These are phyloP conservation scores for Penicillium sp. DNA, from an alignment of 2,329 filamentous ascomycete species.

Conservation along the genomic window DNA sequence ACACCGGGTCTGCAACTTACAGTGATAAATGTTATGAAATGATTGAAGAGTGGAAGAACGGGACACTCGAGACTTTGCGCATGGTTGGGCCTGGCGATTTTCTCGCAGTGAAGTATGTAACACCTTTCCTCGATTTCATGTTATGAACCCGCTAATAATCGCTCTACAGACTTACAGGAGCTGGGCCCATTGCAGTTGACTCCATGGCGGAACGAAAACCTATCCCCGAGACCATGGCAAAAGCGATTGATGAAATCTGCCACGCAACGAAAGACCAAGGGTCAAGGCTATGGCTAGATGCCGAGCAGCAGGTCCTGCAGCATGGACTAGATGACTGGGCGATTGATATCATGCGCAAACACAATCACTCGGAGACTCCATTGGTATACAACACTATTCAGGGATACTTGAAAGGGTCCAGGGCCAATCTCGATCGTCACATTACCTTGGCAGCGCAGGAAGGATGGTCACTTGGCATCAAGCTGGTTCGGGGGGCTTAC, in stretches of 20 bases:
- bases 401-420: slow-evolving; percentile 48
- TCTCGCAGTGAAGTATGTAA: slow-evolving; percentile 24
- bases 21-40: slow-evolving; percentile 21
- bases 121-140: too few species aligned
- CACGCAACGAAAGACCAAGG: slow-evolving; percentile 34
- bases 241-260: slow-evolving; percentile 44
- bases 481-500: slow-evolving; percentile 51
- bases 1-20: slow-evolving; percentile 11
- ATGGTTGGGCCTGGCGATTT: slow-evolving; percentile 25
- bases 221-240: slow-evolving; percentile 17
- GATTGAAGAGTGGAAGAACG: slow-evolving; percentile 24
- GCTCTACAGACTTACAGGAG: slow-evolving; percentile 20
- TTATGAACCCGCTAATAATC: not conserved
- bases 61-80: slow-evolving; percentile 22
- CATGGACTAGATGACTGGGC: slow-evolving; percentile 49
- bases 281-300: slow-evolving; percentile 49
- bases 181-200: slow-evolving; percentile 22
- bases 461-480: slow-evolving; percentile 45
- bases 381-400: slow-evolving; percentile 49
- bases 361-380: slow-evolving; percentile 36
- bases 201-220: slow-evolving; percentile 17
- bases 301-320: slow-evolving; percentile 51
- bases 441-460: slow-evolving; percentile 41
- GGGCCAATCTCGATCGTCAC: slow-evolving; percentile 42
- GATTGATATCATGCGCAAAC: slow-evolving; percentile 48